phyloP scores from a whole-genome alignment of 2,329 filamentous ascomycete genomes.

The Aspergillus latus region DNA sequence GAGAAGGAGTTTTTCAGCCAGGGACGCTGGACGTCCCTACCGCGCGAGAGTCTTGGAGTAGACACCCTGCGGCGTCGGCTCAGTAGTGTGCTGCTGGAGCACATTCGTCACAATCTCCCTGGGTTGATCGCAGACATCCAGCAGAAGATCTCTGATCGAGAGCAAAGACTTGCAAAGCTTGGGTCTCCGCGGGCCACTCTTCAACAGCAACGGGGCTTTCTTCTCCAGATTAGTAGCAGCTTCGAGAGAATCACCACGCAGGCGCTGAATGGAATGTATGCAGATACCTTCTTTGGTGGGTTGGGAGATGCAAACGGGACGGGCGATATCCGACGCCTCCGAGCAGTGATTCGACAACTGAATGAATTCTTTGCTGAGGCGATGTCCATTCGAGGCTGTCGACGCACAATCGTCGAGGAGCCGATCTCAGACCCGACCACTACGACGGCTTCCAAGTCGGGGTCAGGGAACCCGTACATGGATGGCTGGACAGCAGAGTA shows the following conservation, averaged over 20 bases:
- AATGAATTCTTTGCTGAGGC: constrained; percentile 31
- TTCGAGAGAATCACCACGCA: constrained; percentile 42
- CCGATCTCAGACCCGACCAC: constrained; percentile 16
- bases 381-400: constrained; percentile 22
- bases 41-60: constrained; percentile 32
- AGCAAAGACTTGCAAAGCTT: constrained; percentile 26
- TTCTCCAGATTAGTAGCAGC: constrained; percentile 36
- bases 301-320: constrained; percentile 9
- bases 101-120: constrained; percentile 33
- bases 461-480: constrained; percentile 18
- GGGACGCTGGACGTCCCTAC: constrained; percentile 28
- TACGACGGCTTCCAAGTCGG: no score
- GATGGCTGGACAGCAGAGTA: constrained; percentile 13
- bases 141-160: constrained; percentile 35
- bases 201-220: constrained; percentile 30
- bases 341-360: constrained; percentile 27
- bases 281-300: constrained; percentile 42
- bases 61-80: constrained; percentile 40
- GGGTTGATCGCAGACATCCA: constrained; percentile 40
- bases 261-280: constrained; percentile 45
- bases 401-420: constrained; percentile 8
- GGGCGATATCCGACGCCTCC: constrained; percentile 27
- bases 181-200: constrained; percentile 26
- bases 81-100: constrained; percentile 35
- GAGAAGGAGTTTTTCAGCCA: constrained; percentile 38